Conservation (phyloP, 2,329 filamentous ascomycete genomes). For the Penicillium palitans region DNA sequence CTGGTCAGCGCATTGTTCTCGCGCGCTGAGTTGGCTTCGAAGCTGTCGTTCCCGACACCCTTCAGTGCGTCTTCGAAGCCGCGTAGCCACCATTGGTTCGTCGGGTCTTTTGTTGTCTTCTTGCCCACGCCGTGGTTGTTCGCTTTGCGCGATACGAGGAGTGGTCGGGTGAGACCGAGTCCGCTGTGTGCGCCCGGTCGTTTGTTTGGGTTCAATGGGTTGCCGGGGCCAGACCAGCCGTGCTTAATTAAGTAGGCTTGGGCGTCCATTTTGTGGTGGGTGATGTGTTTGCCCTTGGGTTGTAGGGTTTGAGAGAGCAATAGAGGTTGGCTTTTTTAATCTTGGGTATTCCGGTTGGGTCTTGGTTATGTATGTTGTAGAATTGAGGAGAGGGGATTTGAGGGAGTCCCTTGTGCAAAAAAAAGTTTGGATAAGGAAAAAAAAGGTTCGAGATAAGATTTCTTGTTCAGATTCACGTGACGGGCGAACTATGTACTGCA, state of each 20-base stretch:
- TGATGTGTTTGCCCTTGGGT: neutral
- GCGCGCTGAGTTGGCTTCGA: slow-evolving; percentile 57
- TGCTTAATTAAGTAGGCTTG: slow-evolving; percentile 78
- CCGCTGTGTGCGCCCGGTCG: slow-evolving; percentile 56
- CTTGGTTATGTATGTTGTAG: neutral
- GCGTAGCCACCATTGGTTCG: slow-evolving; percentile 95
- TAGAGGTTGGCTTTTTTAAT: neutral
- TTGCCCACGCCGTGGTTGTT: slow-evolving; percentile 81
- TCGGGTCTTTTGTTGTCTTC: slow-evolving; percentile 62
- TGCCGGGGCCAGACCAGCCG: slow-evolving; percentile 86
- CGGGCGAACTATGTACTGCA: too few relatives aligned
- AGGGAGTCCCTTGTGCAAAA: neutral
- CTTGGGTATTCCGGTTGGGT: too few relatives aligned
- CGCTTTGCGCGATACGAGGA: slow-evolving; percentile 79
- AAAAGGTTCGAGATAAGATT: slow-evolving; percentile 7
- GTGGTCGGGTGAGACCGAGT: slow-evolving; percentile 77
- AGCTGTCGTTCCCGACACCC: slow-evolving; percentile 64
- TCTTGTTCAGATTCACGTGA: too few relatives aligned
- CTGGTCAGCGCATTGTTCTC: slow-evolving; percentile 47
- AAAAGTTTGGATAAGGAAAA: slow-evolving; percentile 12
- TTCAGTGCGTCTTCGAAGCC: slow-evolving; percentile 91
- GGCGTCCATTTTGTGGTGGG: slow-evolving; percentile 67
- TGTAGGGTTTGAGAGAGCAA: neutral
- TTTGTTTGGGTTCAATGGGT: slow-evolving; percentile 73
- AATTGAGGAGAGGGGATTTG: neutral